phyloP scores from a whole-genome alignment of 805 yeast genomes.

The Saccharomycopsis amapae region DNA sequence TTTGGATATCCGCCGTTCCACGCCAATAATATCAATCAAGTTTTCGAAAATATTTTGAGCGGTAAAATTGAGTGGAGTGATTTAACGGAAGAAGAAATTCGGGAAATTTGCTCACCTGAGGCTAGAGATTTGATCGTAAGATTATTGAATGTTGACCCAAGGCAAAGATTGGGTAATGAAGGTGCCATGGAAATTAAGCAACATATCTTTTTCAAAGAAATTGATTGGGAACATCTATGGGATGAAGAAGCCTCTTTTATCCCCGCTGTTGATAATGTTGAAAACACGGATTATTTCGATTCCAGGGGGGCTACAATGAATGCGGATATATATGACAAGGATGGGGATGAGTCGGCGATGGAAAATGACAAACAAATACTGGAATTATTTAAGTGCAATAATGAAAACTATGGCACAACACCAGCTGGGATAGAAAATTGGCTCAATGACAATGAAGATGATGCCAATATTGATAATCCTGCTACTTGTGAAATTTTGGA shows the following conservation, averaged over 20 bases:
- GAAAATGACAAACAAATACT: slow-evolving; percentile 24
- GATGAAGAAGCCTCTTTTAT: slow-evolving; percentile 76
- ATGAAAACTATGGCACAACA: neutral
- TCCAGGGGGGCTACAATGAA: slow-evolving; percentile 75
- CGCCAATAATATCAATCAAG: slow-evolving; percentile 68
- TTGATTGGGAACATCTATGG: slow-evolving; percentile 70
- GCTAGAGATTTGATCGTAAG: slow-evolving; percentile 69
- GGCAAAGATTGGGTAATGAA: slow-evolving; percentile 58
- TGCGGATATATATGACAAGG: slow-evolving; percentile 26
- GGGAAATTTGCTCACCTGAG: slow-evolving; percentile 33
- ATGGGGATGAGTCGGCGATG: slow-evolving; percentile 31
- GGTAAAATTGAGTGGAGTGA: slow-evolving; percentile 83
- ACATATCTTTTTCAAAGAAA: slow-evolving; percentile 69
- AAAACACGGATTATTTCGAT: slow-evolving; percentile 87
- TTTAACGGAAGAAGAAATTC: slow-evolving; percentile 47
- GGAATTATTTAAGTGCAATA: slow-evolving; percentile 10
- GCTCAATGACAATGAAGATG: slow-evolving; percentile 7
- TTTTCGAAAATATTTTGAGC: slow-evolving; percentile 71
- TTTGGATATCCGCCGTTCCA: slow-evolving; percentile 96
- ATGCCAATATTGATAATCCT: slow-evolving; percentile 18
- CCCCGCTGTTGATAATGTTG: slow-evolving; percentile 73
- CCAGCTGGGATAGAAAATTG: slow-evolving; percentile 8
- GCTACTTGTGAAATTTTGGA: no score
- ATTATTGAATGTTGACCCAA: slow-evolving; percentile 58
- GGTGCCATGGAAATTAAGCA: slow-evolving; percentile 73